A percentile compares a stretch with the other conserved stretches of the same genome.
Evolutionary conservation across 306 rosid genomes (phyloP).

Genomic region (Biancaea sappan): DNA sequence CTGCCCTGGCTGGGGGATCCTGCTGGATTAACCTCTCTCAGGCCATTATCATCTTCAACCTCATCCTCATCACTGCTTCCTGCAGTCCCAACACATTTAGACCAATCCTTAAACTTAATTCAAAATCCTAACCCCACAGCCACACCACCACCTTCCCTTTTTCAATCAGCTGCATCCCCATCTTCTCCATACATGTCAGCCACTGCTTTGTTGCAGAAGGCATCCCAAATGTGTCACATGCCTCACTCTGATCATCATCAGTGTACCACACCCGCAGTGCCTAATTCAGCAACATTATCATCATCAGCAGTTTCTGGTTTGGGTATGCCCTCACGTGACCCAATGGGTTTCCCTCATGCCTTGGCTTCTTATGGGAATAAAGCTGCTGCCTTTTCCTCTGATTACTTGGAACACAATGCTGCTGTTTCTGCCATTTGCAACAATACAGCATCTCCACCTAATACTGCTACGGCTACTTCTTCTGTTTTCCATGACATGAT

Average conservation of each 20-base stretch:
- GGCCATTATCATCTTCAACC: not conserved
- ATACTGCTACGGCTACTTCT: not conserved
- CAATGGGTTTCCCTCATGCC: slow-evolving; percentile 36
- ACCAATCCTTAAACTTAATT: slow-evolving; percentile 17
- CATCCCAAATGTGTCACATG: slow-evolving; percentile 62
- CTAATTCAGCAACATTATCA: slow-evolving; percentile 21
- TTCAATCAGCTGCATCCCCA: not conserved
- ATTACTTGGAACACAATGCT: slow-evolving; percentile 29
- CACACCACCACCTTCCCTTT: not conserved
- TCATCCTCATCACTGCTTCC: slow-evolving; percentile 31
- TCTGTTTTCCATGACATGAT: slow-evolving; percentile 57
- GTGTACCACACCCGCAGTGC: not conserved
- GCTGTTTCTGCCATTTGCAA: not conserved
- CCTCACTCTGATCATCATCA: slow-evolving; percentile 10
- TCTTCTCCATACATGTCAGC: slow-evolving; percentile 58
- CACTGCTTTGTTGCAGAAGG: slow-evolving; percentile 65
- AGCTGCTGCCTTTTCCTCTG: slow-evolving; percentile 28
- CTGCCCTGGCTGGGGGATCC: slow-evolving; percentile 39
- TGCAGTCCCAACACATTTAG: too few relatives aligned
- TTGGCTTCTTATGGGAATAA: slow-evolving; percentile 47
- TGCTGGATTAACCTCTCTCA: not conserved
- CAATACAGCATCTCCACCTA: not conserved
- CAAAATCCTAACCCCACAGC: slow-evolving; percentile 57
- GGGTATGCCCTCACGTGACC: slow-evolving; percentile 47
- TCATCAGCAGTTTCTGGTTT: slow-evolving; percentile 36